phyloP scores from a whole-genome alignment of 768 basidiomycete species.

The Suillus fuscotomentosus region DNA sequence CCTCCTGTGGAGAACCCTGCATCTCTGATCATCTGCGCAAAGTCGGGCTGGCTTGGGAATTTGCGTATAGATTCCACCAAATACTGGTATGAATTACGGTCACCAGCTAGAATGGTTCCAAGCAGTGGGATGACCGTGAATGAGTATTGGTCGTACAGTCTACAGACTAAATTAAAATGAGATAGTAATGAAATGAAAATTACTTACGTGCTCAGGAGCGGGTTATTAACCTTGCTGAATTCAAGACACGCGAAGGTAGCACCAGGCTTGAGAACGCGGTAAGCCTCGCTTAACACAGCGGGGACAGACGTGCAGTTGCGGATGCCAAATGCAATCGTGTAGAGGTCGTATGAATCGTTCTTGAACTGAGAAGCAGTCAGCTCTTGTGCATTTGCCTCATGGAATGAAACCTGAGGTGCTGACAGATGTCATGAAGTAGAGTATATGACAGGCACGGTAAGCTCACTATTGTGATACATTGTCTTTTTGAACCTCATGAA shows the following conservation, averaged over 20 bases:
- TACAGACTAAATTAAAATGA: slow-evolving; percentile 30
- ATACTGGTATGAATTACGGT: slow-evolving; percentile 95
- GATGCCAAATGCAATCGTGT: slow-evolving; percentile 98
- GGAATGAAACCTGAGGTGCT: slow-evolving; percentile 94
- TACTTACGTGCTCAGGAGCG: slow-evolving; percentile 80
- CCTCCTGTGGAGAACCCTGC: slow-evolving; percentile 78
- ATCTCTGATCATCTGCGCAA: slow-evolving; percentile 84
- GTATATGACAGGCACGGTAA: not conserved
- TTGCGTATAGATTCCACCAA: slow-evolving; percentile 95
- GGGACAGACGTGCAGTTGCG: slow-evolving; percentile 95
- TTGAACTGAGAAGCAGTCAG: slow-evolving; percentile 66
- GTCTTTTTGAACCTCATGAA: slow-evolving; percentile 90
- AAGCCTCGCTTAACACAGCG: slow-evolving; percentile 82
- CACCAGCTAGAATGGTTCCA: slow-evolving; percentile 95
- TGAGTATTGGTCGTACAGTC: slow-evolving; percentile 92
- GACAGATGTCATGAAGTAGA: slow-evolving; percentile 7
- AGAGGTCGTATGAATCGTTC: slow-evolving; percentile 87
- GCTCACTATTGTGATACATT: slow-evolving; percentile 95
- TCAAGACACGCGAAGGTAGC: slow-evolving; percentile 95
- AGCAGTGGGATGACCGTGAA: slow-evolving; percentile 93
- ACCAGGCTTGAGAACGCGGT: slow-evolving; percentile 94
- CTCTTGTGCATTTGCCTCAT: slow-evolving; percentile 89
- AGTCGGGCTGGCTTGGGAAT: slow-evolving; percentile 87
- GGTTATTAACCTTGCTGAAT: slow-evolving; percentile 91
- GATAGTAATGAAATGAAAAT: not conserved